Evolutionary conservation across 1,284 basidiomycete species (phyloP).

Genomic region (Trichosporon sp.): DNA sequence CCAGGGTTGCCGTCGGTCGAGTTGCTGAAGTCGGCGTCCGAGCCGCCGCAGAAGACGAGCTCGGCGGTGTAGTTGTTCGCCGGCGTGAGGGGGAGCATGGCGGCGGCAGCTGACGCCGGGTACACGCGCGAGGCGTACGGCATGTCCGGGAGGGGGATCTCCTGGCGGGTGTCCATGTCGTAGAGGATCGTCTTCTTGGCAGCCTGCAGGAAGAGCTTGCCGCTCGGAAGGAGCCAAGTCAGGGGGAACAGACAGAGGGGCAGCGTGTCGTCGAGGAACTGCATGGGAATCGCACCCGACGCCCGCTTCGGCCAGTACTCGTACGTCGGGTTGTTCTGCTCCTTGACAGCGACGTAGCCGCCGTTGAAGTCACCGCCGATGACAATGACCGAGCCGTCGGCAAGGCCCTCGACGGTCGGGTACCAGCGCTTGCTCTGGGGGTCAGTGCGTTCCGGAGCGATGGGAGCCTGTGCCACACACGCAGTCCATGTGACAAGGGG

Average conservation of each 20-base stretch:
- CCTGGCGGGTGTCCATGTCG: conserved; percentile 37
- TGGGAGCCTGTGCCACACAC: background rate
- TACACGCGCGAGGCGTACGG: conserved; percentile 72
- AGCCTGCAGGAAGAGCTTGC: conserved; percentile 68
- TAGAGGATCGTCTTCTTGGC: conserved; percentile 46
- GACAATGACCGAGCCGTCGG: conserved; percentile 55
- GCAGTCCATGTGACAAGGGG: background rate
- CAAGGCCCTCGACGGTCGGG: conserved; percentile 56
- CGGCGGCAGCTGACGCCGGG: conserved; percentile 81
- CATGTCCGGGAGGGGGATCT: conserved; percentile 45
- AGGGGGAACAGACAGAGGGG: conserved; percentile 86
- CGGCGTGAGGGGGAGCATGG: conserved; percentile 85
- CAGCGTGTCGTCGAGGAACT: conserved; percentile 78
- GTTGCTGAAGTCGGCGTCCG: conserved; percentile 51
- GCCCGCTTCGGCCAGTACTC: conserved; percentile 68
- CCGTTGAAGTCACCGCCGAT: conserved; percentile 49
- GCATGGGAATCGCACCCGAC: conserved; percentile 58
- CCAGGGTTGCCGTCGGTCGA: conserved; percentile 42
- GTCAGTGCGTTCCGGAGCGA: background rate
- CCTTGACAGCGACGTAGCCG: conserved; percentile 60
- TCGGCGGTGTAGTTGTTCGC: conserved; percentile 83
- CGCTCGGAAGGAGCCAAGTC: conserved; percentile 75
- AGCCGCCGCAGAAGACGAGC: conserved; percentile 83
- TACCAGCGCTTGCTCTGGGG: conserved; percentile 67
- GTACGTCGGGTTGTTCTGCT: conserved; percentile 74